These are phyloP conservation scores for Penicillium daleae DNA, from an alignment of 495 filamentous ascomycete genomes.

Conservation along the genomic window DNA sequence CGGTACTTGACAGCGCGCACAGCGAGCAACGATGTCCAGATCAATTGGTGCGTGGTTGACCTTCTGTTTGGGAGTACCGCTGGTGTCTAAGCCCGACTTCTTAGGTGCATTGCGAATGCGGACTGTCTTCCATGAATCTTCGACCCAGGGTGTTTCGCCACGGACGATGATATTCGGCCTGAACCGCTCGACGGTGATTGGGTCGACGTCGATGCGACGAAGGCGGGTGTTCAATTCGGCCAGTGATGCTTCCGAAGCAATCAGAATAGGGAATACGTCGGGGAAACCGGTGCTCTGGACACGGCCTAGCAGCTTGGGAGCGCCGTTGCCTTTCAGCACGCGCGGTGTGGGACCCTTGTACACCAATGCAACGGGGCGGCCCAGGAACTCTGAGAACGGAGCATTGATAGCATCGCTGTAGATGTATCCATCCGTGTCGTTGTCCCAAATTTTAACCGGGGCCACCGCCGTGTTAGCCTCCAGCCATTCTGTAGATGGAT, in stretches of 20 bases:
- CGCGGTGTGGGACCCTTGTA: slow-evolving; percentile 50
- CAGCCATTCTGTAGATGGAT: slow-evolving; percentile 39
- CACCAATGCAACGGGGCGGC: slow-evolving; percentile 38
- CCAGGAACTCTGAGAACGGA: slow-evolving; percentile 40
- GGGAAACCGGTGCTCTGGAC: slow-evolving; percentile 45
- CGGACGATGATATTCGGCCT: slow-evolving; percentile 81
- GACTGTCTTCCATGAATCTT: slow-evolving; percentile 82
- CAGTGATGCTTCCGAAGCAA: slow-evolving; percentile 57
- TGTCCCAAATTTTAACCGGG: slow-evolving; percentile 46
- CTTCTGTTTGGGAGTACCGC: not conserved
- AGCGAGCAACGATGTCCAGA: slow-evolving; percentile 70
- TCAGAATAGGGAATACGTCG: slow-evolving; percentile 50
- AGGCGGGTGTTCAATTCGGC: slow-evolving; percentile 42
- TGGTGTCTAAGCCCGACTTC: not conserved
- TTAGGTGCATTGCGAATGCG: slow-evolving; percentile 46
- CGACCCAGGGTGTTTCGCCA: slow-evolving; percentile 64
- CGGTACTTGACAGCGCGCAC: slow-evolving; percentile 79
- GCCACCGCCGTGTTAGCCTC: slow-evolving; percentile 34
- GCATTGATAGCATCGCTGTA: slow-evolving; percentile 40
- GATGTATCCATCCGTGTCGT: slow-evolving; percentile 45
- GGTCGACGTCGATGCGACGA: slow-evolving; percentile 23
- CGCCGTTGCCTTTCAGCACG: slow-evolving; percentile 45
- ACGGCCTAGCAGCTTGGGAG: slow-evolving; percentile 39
- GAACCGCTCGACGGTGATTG: slow-evolving; percentile 63
- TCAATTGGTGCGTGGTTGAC: slow-evolving; percentile 23